Conservation (phyloP, 2,329 filamentous ascomycete species). For the Zasmidium cellare region DNA sequence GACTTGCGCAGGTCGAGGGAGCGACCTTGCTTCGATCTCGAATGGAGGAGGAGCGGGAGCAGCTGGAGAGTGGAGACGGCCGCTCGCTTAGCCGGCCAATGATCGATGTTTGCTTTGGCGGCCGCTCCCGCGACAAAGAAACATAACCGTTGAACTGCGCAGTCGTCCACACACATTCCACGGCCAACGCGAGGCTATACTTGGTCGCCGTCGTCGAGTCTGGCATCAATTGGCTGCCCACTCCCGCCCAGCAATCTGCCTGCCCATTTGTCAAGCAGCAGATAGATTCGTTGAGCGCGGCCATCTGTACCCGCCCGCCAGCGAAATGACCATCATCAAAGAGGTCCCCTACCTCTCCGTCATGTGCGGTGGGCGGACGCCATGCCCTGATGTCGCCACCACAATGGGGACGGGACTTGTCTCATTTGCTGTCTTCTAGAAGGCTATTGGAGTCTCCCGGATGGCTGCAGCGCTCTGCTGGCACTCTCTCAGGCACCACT, state of each 20-base stretch:
- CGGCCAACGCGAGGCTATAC: conserved; percentile 20
- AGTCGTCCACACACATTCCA: conserved; percentile 18
- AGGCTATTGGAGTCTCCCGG: conserved; percentile 25
- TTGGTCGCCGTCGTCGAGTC: conserved; percentile 3
- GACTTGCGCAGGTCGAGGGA: conserved; percentile 21
- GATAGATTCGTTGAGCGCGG: not conserved
- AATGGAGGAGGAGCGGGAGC: conserved; percentile 13
- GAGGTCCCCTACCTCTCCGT: conserved; percentile 2
- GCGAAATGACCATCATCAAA: conserved; percentile 1
- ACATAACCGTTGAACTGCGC: conserved; percentile 8
- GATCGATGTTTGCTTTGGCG: conserved; percentile 1
- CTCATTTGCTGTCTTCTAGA: conserved; percentile 32
- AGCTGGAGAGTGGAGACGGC: not conserved
- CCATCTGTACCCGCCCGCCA: conserved; percentile 6
- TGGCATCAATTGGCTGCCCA: conserved; percentile 13
- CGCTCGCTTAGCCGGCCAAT: conserved; percentile 10
- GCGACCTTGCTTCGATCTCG: conserved; percentile 29
- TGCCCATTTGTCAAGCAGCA: conserved; percentile 6
- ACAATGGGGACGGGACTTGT: conserved; percentile 22
- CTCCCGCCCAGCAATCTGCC: conserved; percentile 7
- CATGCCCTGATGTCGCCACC: conserved; percentile 19
- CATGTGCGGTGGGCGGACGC: conserved; percentile 19
- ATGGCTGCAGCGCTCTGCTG: conserved; percentile 29
- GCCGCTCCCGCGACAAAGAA: conserved; percentile 2
- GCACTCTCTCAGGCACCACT: conserved; percentile 25